Percentiles rank a stretch among this genome's conserved stretches.
Evolutionary conservation across 225 moss, liverwort and hornwort genomes (phyloP).

Genomic region (Polytrichum commune): DNA sequence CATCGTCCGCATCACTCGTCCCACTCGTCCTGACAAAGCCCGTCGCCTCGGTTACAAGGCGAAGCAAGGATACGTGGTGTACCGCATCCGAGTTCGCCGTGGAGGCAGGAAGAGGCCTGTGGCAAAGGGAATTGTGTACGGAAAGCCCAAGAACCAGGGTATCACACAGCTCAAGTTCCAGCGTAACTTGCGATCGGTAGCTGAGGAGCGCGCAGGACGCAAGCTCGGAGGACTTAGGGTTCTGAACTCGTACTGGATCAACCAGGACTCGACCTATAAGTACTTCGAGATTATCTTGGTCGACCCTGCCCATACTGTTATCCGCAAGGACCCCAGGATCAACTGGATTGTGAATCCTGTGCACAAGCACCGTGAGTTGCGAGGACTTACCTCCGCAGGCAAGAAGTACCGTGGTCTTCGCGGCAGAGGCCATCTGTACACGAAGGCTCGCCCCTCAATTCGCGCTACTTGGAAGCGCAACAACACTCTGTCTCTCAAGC

Average conservation of each 20-base stretch:
- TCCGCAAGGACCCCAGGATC: slow-evolving; percentile 78
- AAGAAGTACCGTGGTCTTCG: slow-evolving; percentile 90
- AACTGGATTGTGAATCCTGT: slow-evolving; percentile 85
- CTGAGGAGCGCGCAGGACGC: slow-evolving; percentile 88
- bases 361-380: slow-evolving; percentile 87
- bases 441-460: slow-evolving; percentile 69
- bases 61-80: slow-evolving; percentile 90
- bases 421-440: slow-evolving; percentile 71
- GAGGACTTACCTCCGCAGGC: slow-evolving; percentile 69
- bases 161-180: slow-evolving; percentile 92
- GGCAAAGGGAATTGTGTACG: slow-evolving; percentile 88
- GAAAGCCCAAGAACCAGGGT: slow-evolving; percentile 94
- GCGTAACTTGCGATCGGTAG: slow-evolving; percentile 82
- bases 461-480: slow-evolving; percentile 80
- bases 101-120: slow-evolving; percentile 94
- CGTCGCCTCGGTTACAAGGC: slow-evolving; percentile 88
- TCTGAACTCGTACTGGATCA: slow-evolving; percentile 16
- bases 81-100: slow-evolving; percentile 83
- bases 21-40: slow-evolving; percentile 84
- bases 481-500: slow-evolving; percentile 69
- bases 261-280: slow-evolving; percentile 87
- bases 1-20: slow-evolving; percentile 82
- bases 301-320: slow-evolving; percentile 53
- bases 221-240: slow-evolving; percentile 85
- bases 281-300: slow-evolving; percentile 82